These are phyloP conservation scores for Aspergillus sp. DNA, from an alignment of 2,329 filamentous ascomycete genomes.

Conservation along the genomic window DNA sequence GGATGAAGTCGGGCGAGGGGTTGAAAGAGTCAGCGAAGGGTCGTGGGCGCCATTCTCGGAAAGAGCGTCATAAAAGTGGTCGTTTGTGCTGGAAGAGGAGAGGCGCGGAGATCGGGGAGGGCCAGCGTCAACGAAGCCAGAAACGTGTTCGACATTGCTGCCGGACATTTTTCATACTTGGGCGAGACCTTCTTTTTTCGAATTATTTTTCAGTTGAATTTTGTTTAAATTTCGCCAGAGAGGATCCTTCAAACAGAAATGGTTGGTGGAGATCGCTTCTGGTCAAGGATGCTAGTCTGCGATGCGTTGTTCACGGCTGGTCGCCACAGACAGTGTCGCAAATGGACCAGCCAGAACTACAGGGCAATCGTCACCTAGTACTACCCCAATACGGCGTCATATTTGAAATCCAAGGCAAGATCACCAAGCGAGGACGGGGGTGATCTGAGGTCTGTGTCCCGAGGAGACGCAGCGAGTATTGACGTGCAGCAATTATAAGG, in stretches of 20 bases:
- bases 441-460: slow-evolving; percentile 15
- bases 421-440: slow-evolving; percentile 17
- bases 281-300: slow-evolving; percentile 28
- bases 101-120: slow-evolving; percentile 31
- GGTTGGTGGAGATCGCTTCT: slow-evolving; percentile 31
- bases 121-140: slow-evolving; percentile 32
- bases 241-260: slow-evolving; percentile 17
- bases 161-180: slow-evolving; percentile 45
- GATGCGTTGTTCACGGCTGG: slow-evolving; percentile 41
- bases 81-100: slow-evolving; percentile 27
- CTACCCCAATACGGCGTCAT: slow-evolving; percentile 39
- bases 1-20: slow-evolving; percentile 16
- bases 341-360: slow-evolving; percentile 37
- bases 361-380: slow-evolving; percentile 38
- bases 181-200: slow-evolving; percentile 20
- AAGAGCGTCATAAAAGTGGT: slow-evolving; percentile 24
- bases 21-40: slow-evolving; percentile 27
- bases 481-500: background rate
- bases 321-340: slow-evolving; percentile 37
- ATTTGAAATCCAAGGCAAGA: slow-evolving; percentile 25
- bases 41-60: slow-evolving; percentile 25
- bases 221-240: slow-evolving; percentile 4
- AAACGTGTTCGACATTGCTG: slow-evolving; percentile 42
- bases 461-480: slow-evolving; percentile 1
- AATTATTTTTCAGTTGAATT: slow-evolving; percentile 7